Percentiles rank a stretch among this genome's conserved stretches.
These are phyloP conservation scores for Coriaria nepalensis DNA, from an alignment of 306 rosid species.

Conservation along the genomic window DNA sequence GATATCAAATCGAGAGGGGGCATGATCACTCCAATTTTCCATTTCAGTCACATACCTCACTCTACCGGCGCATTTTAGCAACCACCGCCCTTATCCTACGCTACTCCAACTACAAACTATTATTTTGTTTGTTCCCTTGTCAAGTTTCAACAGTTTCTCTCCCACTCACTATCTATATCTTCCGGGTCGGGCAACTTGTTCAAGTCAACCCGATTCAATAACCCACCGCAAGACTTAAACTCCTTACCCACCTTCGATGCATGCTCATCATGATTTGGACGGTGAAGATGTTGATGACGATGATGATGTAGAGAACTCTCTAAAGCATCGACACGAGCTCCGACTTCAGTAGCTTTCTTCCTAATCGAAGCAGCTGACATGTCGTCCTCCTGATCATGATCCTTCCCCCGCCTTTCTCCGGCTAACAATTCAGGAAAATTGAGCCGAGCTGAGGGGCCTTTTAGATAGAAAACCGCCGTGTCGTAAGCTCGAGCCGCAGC, in stretches of 20 bases:
- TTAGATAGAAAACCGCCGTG: conserved; percentile 56
- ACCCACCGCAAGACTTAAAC: conserved; percentile 23
- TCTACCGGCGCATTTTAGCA: no score
- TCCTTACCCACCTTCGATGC: conserved; percentile 10
- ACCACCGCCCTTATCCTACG: no score
- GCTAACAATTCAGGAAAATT: conserved; percentile 41
- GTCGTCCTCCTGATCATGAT: conserved; percentile 19
- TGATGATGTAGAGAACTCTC: conserved; percentile 41
- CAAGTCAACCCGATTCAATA: conserved; percentile 54
- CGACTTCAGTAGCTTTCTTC: conserved; percentile 83
- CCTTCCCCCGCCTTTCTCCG: conserved; percentile 15
- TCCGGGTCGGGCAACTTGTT: conserved; percentile 85
- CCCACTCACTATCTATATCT: conserved; percentile 47
- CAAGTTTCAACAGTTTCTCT: conserved; percentile 17
- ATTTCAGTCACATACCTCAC: no score
- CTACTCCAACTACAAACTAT: background rate
- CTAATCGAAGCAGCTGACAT: conserved; percentile 73
- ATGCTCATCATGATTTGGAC: background rate
- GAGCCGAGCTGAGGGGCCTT: conserved; percentile 57
- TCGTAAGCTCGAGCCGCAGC: conserved; percentile 68
- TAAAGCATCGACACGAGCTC: conserved; percentile 78
- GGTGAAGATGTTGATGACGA: conserved; percentile 16
- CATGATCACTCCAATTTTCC: no score
- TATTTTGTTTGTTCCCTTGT: background rate
- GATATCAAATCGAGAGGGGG: no score